Conservation (phyloP, 139 green algal species). For the Auxenochlorella pyrenoidosa region DNA sequence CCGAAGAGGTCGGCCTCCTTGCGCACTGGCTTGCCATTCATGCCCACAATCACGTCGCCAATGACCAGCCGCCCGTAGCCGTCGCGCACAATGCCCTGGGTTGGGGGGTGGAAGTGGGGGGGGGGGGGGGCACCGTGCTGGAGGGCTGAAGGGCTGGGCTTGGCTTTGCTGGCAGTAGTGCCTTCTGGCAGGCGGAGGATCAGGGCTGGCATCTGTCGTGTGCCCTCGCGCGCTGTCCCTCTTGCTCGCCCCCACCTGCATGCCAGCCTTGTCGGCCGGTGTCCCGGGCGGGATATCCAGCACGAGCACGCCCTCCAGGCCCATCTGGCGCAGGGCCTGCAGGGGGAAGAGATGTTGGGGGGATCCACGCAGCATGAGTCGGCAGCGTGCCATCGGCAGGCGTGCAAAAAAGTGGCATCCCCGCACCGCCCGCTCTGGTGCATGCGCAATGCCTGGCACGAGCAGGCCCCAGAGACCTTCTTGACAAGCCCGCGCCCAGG, state of each 20-base stretch:
- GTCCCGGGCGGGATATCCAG: slow-evolving; percentile 67
- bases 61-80: slow-evolving; percentile 54
- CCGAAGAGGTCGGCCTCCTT: slow-evolving; percentile 68
- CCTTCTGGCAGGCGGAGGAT: background rate
- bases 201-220: no score
- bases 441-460: background rate
- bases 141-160: background rate
- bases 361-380: background rate
- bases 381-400: no score
- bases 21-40: slow-evolving; percentile 62
- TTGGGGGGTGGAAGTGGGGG: background rate
- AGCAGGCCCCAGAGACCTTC: background rate
- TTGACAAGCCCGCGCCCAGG: no score
- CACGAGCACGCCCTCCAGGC: slow-evolving; percentile 57
- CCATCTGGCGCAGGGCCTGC: slow-evolving; percentile 57
- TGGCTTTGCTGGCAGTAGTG: background rate
- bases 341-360: background rate
- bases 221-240: background rate
- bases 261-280: slow-evolving; percentile 71
- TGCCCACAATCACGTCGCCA: slow-evolving; percentile 66
- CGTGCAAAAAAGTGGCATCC: no score
- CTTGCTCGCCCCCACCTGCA: slow-evolving; percentile 34
- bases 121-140: background rate
- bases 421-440: background rate
- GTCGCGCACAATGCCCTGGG: slow-evolving; percentile 46